A percentile compares a stretch with the other conserved stretches of the same genome.
These are phyloP conservation scores for Stereocaulon alpinum DNA, from an alignment of 495 filamentous ascomycete genomes.

Conservation along the genomic window DNA sequence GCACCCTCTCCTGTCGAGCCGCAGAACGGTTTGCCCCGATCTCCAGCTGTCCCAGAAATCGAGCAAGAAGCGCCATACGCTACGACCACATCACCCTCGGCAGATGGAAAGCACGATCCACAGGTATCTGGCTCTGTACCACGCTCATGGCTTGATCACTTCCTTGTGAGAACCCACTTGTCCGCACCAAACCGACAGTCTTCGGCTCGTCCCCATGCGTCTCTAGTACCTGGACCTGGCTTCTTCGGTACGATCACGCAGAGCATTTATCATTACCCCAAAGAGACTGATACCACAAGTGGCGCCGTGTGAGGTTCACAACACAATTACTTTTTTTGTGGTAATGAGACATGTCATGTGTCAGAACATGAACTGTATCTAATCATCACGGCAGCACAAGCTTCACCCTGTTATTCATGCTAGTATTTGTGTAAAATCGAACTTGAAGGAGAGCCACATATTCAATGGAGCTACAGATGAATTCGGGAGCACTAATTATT, in stretches of 20 bases:
- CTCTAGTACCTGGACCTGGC: neutral
- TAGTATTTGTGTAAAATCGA: too few relatives aligned
- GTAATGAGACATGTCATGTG: too few relatives aligned
- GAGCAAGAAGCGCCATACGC: neutral
- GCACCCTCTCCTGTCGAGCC: conserved; percentile 6
- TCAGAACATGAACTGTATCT: too few relatives aligned
- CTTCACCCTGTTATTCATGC: too few relatives aligned
- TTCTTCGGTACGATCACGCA: neutral
- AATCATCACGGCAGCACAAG: too few relatives aligned
- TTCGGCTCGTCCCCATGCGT: neutral
- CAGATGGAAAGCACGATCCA: neutral
- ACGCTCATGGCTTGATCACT: conserved; percentile 8
- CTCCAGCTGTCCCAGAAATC: conserved; percentile 6
- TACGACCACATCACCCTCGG: neutral
- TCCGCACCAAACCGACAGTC: conserved; percentile 1
- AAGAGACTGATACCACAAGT: too few relatives aligned
- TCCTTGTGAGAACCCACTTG: conserved; percentile 5
- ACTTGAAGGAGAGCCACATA: too few relatives aligned
- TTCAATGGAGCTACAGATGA: too few relatives aligned
- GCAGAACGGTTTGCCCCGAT: conserved; percentile 3
- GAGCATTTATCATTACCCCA: neutral
- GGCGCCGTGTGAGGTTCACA: neutral
- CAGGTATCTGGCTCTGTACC: neutral
- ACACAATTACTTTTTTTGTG: too few relatives aligned
- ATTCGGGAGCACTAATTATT: too few relatives aligned